A percentile compares a stretch with the other conserved stretches of the same genome.
These are phyloP conservation scores for Nannochloris sp. DNA, from an alignment of 139 green algal species.

Conservation along the genomic window DNA sequence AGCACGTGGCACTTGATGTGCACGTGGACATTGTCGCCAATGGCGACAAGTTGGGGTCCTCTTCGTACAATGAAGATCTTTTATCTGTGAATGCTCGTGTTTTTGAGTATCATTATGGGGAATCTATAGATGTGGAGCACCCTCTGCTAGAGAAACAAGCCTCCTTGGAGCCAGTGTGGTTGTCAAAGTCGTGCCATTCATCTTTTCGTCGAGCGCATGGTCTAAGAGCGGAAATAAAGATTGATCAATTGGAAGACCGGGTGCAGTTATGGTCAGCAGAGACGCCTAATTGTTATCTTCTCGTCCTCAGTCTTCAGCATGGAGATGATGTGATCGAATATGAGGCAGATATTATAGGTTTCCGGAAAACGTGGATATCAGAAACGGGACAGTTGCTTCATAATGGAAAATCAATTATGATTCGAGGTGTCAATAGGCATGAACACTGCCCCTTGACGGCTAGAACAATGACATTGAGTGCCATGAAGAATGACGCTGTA, in stretches of 20 bases:
- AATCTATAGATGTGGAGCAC: too few species aligned
- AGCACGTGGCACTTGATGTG: slow-evolving; percentile 23
- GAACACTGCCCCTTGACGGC: slow-evolving; percentile 65
- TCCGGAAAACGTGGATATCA: slow-evolving; percentile 56
- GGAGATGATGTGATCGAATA: slow-evolving; percentile 41
- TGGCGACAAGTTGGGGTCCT: too few species aligned
- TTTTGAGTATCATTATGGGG: too few species aligned
- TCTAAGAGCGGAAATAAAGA: too few species aligned
- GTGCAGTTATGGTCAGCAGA: slow-evolving; percentile 68
- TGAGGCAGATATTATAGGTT: slow-evolving; percentile 80
- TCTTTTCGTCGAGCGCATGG: too few species aligned
- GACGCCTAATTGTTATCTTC: slow-evolving; percentile 67
- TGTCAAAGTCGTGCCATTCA: too few species aligned
- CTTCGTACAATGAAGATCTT: too few species aligned
- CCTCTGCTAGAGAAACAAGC: too few species aligned
- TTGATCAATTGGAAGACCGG: too few species aligned
- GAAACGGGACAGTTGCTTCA: slow-evolving; percentile 60
- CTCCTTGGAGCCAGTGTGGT: too few species aligned
- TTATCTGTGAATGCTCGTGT: too few species aligned
- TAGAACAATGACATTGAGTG: slow-evolving; percentile 37
- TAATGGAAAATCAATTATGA: slow-evolving; percentile 69
- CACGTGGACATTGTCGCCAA: not conserved
- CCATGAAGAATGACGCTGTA: slow-evolving; percentile 66
- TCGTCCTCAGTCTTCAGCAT: slow-evolving; percentile 56
- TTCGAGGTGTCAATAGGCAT: slow-evolving; percentile 87